These are phyloP conservation scores for Yarrowia sp. DNA, from an alignment of 805 yeast genomes.

Conservation along the genomic window DNA sequence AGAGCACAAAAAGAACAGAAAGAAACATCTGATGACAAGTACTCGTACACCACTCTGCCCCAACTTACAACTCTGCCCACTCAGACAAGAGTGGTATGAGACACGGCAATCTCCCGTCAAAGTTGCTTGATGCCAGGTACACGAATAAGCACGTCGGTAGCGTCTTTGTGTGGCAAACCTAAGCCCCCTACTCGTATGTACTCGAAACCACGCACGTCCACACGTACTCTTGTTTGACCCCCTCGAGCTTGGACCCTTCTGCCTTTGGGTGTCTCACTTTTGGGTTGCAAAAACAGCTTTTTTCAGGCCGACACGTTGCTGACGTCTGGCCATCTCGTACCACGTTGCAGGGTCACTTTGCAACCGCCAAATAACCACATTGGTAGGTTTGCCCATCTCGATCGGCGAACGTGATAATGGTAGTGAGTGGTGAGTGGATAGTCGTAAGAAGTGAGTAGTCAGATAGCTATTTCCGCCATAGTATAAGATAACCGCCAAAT, in stretches of 20 bases:
- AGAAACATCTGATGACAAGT: too few relatives aligned
- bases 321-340: not conserved
- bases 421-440: not conserved
- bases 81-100: too few relatives aligned
- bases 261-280: not conserved
- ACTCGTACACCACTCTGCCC: too few relatives aligned
- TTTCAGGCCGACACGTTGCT: too few relatives aligned
- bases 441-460: too few relatives aligned
- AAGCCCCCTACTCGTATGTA: not conserved
- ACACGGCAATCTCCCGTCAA: conserved; percentile 12
- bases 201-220: too few relatives aligned
- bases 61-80: too few relatives aligned
- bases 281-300: not conserved
- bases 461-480: too few relatives aligned
- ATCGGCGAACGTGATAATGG: conserved; percentile 1
- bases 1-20: too few relatives aligned
- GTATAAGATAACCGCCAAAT: too few relatives aligned
- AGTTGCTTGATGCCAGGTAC: not conserved
- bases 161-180: not conserved
- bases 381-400: conserved; percentile 3
- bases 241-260: not conserved
- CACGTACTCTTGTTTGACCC: not conserved
- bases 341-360: not conserved
- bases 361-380: not conserved
- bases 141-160: not conserved